Evolutionary conservation across 2,329 filamentous ascomycete genomes (phyloP), one percentile per base, ranked within the genome.

Genomic region (Aspergillus fumigatus): DNA sequence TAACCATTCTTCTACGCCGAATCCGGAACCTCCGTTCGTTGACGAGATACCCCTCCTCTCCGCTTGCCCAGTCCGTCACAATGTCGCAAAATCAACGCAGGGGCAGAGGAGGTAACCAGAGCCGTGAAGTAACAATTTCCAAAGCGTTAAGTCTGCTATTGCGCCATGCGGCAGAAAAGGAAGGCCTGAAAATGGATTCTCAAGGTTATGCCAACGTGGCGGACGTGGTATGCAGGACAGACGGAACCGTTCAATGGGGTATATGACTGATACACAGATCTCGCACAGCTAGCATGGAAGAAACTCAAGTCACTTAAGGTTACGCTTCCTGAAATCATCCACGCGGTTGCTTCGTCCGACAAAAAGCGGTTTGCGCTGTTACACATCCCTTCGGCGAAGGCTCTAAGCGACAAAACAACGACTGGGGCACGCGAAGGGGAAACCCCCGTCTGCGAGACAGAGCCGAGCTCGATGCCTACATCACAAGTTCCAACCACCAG

Each of bases 311-410:
- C 83, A 3, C 80, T 96, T 9, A 81, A 89, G 59, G 83, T 88
- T n/a, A 89, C 88, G 0, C 83, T 96, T 56, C 76, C 80, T 2
- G 93, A 97, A 63, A 80, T 99, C 60, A 79, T 83, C 53, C 72
- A 80, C 9, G 82, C 88, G 17, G 92, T 97, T 11, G 74, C 79
- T 14, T 82, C 83, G 50, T 95, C 91, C 69, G 89, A 93, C 68
- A 99, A 99, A 77, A 89, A 97, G 74, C 89, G 94, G 41, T 99
- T 95, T 78, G 84, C 86, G 1, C 80, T 97, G 68, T 87, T 91
- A 53, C 83, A 83, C 48, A 82, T 73, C 7, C 70, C 70, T 14
- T 64, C 67, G 23, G 55, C 67, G 17, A 49, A 62, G 17, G 55
- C 43, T 11, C 8, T 17, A 17, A 14, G 23, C 21, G 10, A 47